These are phyloP conservation scores for Globisporangium okanoganense DNA, from an alignment of 352 stramenopile species.

Conservation along the genomic window DNA sequence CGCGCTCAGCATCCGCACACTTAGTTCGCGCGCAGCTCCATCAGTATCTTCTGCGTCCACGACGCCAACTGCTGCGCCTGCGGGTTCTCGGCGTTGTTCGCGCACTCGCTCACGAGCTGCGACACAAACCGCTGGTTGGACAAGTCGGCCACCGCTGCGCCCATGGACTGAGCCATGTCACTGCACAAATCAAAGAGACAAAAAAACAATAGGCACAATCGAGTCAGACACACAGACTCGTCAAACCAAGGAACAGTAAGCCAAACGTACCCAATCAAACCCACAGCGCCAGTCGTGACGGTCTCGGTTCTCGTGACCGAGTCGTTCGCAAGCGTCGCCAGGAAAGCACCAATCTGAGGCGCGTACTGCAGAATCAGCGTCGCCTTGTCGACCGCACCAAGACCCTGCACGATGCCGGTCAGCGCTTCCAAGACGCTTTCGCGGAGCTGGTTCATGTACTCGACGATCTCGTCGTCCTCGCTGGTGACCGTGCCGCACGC, in stretches of 20 bases:
- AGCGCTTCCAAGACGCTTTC: conserved; percentile 96
- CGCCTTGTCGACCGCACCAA: conserved; percentile 88
- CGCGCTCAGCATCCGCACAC: not conserved
- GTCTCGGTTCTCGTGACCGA: conserved; percentile 76
- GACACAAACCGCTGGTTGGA: conserved; percentile 71
- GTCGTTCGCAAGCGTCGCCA: conserved; percentile 85
- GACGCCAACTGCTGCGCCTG: conserved; percentile 67
- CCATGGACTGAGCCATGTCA: conserved; percentile 79
- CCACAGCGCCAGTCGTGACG: conserved; percentile 91
- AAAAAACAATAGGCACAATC: conserved; percentile 6
- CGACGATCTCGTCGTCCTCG: conserved; percentile 97
- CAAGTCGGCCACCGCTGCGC: conserved; percentile 53
- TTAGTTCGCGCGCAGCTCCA: conserved; percentile 59
- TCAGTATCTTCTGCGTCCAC: conserved; percentile 77
- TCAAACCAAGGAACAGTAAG: not conserved
- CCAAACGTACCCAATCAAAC: conserved; percentile 79
- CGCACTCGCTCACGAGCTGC: conserved; percentile 70
- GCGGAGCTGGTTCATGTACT: conserved; percentile 96
- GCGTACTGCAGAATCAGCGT: conserved; percentile 81
- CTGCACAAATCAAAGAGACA: conserved; percentile 35
- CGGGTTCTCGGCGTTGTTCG: conserved; percentile 52
- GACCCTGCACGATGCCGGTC: conserved; percentile 94
- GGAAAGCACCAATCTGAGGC: conserved; percentile 85
- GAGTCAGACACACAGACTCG: not conserved
- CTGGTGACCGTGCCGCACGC: conserved; percentile 82